Percentiles rank a stretch among this genome's conserved stretches.
These are phyloP conservation scores for Rhodofomes roseus DNA, from an alignment of 1,284 basidiomycete genomes.

Conservation along the genomic window DNA sequence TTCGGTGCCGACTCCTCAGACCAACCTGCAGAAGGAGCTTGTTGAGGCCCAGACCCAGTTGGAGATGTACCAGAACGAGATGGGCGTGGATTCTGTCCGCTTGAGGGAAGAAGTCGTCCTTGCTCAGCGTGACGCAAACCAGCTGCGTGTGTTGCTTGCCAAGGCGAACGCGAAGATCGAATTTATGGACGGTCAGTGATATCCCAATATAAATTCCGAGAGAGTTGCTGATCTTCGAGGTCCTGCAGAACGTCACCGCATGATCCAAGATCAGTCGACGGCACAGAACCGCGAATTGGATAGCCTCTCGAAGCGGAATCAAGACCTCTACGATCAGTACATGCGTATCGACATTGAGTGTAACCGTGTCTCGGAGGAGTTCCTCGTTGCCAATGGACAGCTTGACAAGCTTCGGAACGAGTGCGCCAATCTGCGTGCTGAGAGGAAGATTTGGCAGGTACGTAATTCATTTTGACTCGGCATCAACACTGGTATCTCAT, in stretches of 20 bases:
- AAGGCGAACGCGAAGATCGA: slow-evolving; percentile 81
- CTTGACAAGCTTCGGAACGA: slow-evolving; percentile 82
- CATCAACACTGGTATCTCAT: background rate
- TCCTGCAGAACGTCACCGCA: slow-evolving; percentile 56
- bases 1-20: slow-evolving; percentile 12
- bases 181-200: slow-evolving; percentile 58
- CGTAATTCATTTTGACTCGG: slow-evolving; percentile 19
- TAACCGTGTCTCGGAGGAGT: slow-evolving; percentile 59
- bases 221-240: background rate
- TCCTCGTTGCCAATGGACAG: slow-evolving; percentile 50
- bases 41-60: slow-evolving; percentile 73
- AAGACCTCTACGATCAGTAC: slow-evolving; percentile 66
- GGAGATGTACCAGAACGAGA: slow-evolving; percentile 76
- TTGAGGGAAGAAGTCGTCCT: slow-evolving; percentile 66
- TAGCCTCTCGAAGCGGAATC: slow-evolving; percentile 58
- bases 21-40: slow-evolving; percentile 50
- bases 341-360: slow-evolving; percentile 64
- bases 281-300: slow-evolving; percentile 59
- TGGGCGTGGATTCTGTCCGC: slow-evolving; percentile 66
- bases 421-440: slow-evolving; percentile 80
- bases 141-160: slow-evolving; percentile 65
- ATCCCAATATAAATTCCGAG: background rate
- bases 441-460: slow-evolving; percentile 92
- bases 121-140: slow-evolving; percentile 66
- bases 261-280: slow-evolving; percentile 58